These are phyloP conservation scores for Pyricularia pennisetigena DNA, from an alignment of 2,329 filamentous ascomycete species.

Conservation along the genomic window DNA sequence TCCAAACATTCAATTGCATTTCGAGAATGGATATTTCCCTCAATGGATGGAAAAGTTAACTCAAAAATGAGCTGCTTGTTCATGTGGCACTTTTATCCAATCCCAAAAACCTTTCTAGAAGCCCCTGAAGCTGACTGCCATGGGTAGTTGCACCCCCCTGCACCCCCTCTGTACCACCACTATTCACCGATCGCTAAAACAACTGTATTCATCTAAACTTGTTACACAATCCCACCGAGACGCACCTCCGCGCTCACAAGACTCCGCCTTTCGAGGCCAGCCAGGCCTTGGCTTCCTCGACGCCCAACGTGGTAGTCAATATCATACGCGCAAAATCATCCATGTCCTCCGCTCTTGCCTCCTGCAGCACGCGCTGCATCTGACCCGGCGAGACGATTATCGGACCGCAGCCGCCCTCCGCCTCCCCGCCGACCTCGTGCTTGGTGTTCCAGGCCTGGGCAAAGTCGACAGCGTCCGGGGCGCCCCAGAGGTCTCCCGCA, in stretches of 20 bases:
- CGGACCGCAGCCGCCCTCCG: background rate
- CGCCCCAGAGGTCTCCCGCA: slow-evolving; percentile 27
- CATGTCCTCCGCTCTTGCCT: slow-evolving; percentile 10
- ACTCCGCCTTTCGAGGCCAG: slow-evolving; percentile 6
- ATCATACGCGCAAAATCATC: slow-evolving; percentile 15
- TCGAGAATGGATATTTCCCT: background rate
- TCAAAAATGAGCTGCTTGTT: background rate
- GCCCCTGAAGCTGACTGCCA: background rate
- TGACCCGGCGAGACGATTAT: slow-evolving; percentile 22
- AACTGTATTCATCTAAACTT: too few species aligned
- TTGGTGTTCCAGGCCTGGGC: slow-evolving; percentile 24
- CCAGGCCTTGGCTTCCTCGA: slow-evolving; percentile 13
- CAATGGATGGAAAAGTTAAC: background rate
- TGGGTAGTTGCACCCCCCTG: background rate
- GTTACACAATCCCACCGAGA: background rate
- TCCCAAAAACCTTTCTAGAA: background rate
- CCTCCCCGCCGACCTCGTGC: slow-evolving; percentile 2
- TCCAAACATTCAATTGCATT: background rate
- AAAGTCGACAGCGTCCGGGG: slow-evolving; percentile 24
- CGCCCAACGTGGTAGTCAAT: slow-evolving; percentile 11
- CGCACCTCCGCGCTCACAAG: background rate
- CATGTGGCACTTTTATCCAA: background rate
- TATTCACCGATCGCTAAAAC: too few species aligned
- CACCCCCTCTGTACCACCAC: too few species aligned
- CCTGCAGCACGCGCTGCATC: slow-evolving; percentile 7